These are phyloP conservation scores for Termitomyces sp. DNA, from an alignment of 768 basidiomycete species.

Conservation along the genomic window DNA sequence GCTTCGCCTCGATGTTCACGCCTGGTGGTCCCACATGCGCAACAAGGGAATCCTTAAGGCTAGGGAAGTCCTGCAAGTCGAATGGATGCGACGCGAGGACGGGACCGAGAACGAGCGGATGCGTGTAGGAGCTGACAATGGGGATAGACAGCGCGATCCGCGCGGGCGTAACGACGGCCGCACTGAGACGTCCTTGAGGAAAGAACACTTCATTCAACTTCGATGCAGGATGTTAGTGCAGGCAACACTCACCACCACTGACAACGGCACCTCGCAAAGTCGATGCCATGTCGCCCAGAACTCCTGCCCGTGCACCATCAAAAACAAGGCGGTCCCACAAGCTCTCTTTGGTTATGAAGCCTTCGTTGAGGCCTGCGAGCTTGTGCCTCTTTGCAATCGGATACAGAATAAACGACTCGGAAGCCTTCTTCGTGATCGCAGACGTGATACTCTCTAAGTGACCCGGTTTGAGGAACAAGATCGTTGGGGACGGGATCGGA, in stretches of 20 bases:
- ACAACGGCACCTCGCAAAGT: slow-evolving; percentile 67
- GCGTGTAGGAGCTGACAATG: slow-evolving; percentile 58
- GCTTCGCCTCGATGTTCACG: slow-evolving; percentile 81
- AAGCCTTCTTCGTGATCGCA: slow-evolving; percentile 51
- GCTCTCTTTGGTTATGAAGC: slow-evolving; percentile 73
- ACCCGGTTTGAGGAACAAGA: slow-evolving; percentile 67
- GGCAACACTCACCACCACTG: slow-evolving; percentile 55
- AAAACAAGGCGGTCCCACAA: slow-evolving; percentile 85
- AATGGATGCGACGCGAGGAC: slow-evolving; percentile 80
- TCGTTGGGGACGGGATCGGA: slow-evolving; percentile 70
- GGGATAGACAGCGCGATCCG: slow-evolving; percentile 78
- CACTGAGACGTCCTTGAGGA: slow-evolving; percentile 44
- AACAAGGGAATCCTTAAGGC: slow-evolving; percentile 22
- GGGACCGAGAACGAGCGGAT: slow-evolving; percentile 68
- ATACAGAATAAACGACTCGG: slow-evolving; percentile 50
- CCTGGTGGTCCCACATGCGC: slow-evolving; percentile 74
- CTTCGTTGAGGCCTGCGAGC: slow-evolving; percentile 59
- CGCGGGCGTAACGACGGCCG: slow-evolving; percentile 51
- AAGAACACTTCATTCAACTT: background rate
- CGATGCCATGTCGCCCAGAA: slow-evolving; percentile 57
- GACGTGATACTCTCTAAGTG: slow-evolving; percentile 56
- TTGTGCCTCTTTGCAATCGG: slow-evolving; percentile 79
- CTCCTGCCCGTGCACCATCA: slow-evolving; percentile 55
- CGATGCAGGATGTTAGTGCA: background rate
- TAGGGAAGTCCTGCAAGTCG: slow-evolving; percentile 75